These are phyloP conservation scores for Centaurea solstitialis DNA, from an alignment of 129 eudicot species.

Conservation along the genomic window DNA sequence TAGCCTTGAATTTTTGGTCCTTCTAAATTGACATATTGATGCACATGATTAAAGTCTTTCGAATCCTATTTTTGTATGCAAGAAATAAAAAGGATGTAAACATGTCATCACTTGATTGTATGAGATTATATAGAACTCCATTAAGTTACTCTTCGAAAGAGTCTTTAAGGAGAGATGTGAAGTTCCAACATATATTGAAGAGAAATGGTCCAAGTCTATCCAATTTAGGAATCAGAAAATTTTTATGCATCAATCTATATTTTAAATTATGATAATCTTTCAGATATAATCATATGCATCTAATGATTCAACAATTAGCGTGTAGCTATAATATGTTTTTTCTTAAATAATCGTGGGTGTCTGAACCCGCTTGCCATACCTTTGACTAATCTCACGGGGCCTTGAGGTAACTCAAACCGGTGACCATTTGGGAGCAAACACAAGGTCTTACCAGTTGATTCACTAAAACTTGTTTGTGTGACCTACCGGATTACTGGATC, in stretches of 20 bases:
- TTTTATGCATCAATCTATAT: not conserved
- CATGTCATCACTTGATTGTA: not conserved
- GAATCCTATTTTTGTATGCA: not conserved
- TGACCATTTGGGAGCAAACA: no score
- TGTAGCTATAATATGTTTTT: no score
- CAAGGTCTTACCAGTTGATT: not conserved
- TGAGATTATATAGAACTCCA: no score
- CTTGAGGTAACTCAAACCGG: not conserved
- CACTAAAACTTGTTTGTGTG: not conserved
- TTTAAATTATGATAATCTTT: not conserved
- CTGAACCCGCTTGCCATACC: not conserved
- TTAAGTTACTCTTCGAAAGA: no score
- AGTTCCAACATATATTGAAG: not conserved
- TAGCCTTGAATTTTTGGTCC: no score
- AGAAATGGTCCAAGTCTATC: not conserved
- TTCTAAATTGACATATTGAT: no score
- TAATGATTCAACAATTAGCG: no score
- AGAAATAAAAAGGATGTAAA: not conserved
- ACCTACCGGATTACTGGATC: not conserved
- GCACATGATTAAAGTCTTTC: no score
- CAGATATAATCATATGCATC: not conserved
- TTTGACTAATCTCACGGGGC: not conserved
- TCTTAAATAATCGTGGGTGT: no score
- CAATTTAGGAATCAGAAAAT: not conserved
- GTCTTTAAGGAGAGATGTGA: no score